Evolutionary conservation across 2,329 filamentous ascomycete species (phyloP).

Genomic region (Calonectria fujianensis): DNA sequence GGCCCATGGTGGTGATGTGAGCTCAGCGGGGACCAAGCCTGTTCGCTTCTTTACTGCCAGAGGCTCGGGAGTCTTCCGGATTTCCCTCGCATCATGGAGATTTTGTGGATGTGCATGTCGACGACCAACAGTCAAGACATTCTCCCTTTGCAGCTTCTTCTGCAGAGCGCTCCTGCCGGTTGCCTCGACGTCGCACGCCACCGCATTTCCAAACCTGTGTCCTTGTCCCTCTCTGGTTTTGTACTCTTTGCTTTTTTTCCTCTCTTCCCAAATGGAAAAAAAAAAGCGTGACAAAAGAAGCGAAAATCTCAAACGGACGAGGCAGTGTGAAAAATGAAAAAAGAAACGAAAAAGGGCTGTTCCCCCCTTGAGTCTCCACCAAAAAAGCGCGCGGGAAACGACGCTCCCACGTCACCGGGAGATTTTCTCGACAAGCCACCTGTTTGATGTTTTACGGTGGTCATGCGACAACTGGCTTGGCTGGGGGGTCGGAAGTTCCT

Average conservation of each 20-base stretch:
- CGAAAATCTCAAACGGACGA: conserved; percentile 6
- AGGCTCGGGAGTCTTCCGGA: conserved; percentile 10
- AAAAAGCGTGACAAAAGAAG: not conserved
- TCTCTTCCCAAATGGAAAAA: not conserved
- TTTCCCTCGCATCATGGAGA: conserved; percentile 16
- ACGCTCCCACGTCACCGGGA: conserved; percentile 21
- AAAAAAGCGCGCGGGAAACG: conserved; percentile 19
- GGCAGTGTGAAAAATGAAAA: not conserved
- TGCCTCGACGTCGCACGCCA: conserved; percentile 10
- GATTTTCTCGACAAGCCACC: conserved; percentile 19
- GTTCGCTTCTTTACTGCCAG: not conserved
- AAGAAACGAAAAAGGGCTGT: not conserved
- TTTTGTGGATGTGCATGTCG: conserved; percentile 9
- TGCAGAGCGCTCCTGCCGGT: not conserved
- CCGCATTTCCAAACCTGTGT: not conserved
- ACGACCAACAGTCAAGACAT: not conserved
- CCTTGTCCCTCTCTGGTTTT: not conserved
- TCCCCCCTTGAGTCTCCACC: not conserved
- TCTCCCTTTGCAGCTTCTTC: not conserved
- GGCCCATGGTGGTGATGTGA: conserved; percentile 2
- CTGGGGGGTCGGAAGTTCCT: not conserved
- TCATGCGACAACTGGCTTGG: conserved; percentile 16
- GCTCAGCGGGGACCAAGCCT: conserved; percentile 21
- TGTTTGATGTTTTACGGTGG: conserved; percentile 16
- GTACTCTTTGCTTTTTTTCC: not conserved